A percentile compares a stretch with the other conserved stretches of the same genome.
Evolutionary conservation across 2,329 filamentous ascomycete genomes (phyloP).

Genomic region (Conoideocrella luteorostrata): DNA sequence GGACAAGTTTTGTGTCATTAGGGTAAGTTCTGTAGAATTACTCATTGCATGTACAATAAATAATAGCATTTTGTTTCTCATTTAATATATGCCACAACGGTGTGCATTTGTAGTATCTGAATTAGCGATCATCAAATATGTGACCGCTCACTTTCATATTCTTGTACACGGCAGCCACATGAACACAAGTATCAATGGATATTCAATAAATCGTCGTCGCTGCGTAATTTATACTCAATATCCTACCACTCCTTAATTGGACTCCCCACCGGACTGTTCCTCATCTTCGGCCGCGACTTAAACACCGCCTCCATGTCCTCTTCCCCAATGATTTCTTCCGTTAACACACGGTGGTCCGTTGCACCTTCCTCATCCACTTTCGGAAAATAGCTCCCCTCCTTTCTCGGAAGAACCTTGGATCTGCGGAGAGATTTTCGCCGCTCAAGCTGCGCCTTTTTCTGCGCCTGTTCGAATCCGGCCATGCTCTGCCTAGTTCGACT

Average conservation of each 20-base stretch:
- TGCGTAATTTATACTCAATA: background rate
- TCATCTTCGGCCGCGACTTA: conserved; percentile 74
- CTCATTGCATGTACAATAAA: too few relatives aligned
- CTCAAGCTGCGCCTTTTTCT: conserved; percentile 55
- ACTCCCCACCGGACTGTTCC: conserved; percentile 61
- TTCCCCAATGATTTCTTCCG: conserved; percentile 62
- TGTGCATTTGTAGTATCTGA: too few relatives aligned
- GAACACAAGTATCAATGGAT: too few relatives aligned
- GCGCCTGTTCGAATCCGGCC: conserved; percentile 54
- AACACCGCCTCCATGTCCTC: conserved; percentile 82
- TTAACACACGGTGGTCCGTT: conserved; percentile 41
- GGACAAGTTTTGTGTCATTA: background rate
- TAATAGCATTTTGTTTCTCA: too few relatives aligned
- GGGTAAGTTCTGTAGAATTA: conserved; percentile 3
- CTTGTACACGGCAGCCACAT: too few relatives aligned
- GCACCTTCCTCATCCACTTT: conserved; percentile 39
- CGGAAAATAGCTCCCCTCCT: conserved; percentile 41
- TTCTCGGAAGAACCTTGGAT: conserved; percentile 30
- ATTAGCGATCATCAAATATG: too few relatives aligned
- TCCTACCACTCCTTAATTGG: conserved; percentile 33
- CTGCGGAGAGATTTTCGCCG: conserved; percentile 44
- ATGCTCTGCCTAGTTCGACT: conserved; percentile 55
- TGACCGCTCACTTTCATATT: too few relatives aligned
- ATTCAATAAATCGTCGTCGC: too few relatives aligned
- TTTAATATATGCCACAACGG: too few relatives aligned